Base-by-base conservation (phyloP, 441 rosid species). In the Populus hybrid region DNA sequence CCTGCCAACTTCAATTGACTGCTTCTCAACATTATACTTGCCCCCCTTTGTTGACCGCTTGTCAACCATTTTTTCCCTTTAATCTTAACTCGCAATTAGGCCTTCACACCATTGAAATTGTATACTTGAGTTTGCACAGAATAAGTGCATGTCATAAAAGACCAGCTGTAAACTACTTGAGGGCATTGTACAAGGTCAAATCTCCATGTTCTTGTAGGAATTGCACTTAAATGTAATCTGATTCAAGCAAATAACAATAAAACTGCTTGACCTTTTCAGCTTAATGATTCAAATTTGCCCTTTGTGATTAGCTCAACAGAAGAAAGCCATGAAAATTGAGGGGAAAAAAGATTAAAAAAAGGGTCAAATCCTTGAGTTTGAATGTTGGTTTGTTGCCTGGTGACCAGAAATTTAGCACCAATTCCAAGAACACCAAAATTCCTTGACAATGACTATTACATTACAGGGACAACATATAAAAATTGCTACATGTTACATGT, bases 351-450 rank as follows among this genome's bases (percentile, higher is more conserved):
- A 18, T 40, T 40, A 3, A 6, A 9, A n/a, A n/a, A n/a, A n/a
- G 40, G 29, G 65, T 26, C 31, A n/a, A 71, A 63, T 35, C 24
- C 16, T 21, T 8, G 11, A 36, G 33, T 23, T 21, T 74, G 61
- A 69, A 42, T 72, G 69, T 45, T 74, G 45, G 12, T 64, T 29
- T 31, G 74, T 21, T 33, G 63, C 72, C 42, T 61, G 40, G 35
- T 74, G 78, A 81, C 80, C 23, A 31, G 7, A 73, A 21, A 50
- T 24, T 64, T 24, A 28, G n/a, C 40, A 18, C 74, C 10, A 45
- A 24, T 18, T 79, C 24, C 56, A 4, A 29, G 2, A 9, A 71
- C 79, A 59, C 71, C 26, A 45, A 63, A 71, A 28, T 12, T 36
- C 9, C 35, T 69, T 2, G 2, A 38, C 40, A 38, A 31, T 73